A percentile compares a stretch with the other conserved stretches of the same genome.
These are phyloP conservation scores for Umbelopsis isabellina DNA, from an alignment of 192 early-diverging fungal species.

Conservation along the genomic window DNA sequence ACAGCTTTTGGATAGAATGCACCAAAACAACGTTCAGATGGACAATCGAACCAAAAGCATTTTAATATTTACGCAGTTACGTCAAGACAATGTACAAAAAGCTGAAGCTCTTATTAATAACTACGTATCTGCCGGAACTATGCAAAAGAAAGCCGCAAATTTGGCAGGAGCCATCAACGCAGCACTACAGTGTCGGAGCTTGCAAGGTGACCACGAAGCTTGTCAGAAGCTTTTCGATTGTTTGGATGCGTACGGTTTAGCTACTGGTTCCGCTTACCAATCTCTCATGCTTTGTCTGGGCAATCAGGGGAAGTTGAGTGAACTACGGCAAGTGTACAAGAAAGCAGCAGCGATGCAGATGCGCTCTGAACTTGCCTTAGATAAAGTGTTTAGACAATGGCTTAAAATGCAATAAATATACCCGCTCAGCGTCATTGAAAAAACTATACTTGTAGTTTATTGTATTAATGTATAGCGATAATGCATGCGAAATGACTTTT, in stretches of 20 bases:
- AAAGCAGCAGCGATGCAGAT: not conserved
- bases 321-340: not conserved
- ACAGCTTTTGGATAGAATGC: not conserved
- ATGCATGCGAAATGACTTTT: too few relatives aligned
- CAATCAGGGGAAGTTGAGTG: not conserved
- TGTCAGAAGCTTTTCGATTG: conserved; percentile 10
- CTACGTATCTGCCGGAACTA: not conserved
- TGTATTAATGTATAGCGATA: too few relatives aligned
- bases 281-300: conserved; percentile 18
- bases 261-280: not conserved
- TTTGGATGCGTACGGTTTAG: not conserved
- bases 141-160: not conserved
- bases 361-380: not conserved
- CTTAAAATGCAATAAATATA: not conserved
- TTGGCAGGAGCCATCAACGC: conserved; percentile 4
- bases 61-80: conserved; percentile 16
- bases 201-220: conserved; percentile 6
- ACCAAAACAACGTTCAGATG: not conserved
- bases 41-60: conserved; percentile 16
- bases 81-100: not conserved
- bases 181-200: not conserved
- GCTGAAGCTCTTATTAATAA: not conserved
- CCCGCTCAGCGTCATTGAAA: not conserved
- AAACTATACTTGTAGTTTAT: too few relatives aligned
- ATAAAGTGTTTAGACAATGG: conserved; percentile 17